Conservation (phyloP, 2,329 filamentous ascomycete genomes). For the Colletotrichum gloeosporioides region DNA sequence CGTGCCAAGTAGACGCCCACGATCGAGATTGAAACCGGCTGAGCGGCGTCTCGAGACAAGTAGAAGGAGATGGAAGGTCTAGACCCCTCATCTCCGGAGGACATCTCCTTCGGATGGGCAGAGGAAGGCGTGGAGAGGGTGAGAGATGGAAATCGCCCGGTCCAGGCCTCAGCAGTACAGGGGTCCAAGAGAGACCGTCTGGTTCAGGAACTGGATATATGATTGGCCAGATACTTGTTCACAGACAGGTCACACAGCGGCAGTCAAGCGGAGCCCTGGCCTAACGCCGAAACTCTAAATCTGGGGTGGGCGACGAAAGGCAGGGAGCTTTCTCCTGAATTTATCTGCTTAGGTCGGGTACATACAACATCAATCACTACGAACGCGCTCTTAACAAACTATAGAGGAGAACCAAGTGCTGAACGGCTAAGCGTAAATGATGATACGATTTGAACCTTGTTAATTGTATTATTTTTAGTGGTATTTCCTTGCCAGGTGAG, state of each 20-base stretch:
- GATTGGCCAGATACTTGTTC: neutral
- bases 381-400: neutral
- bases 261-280: neutral
- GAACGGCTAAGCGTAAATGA: neutral
- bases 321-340: neutral
- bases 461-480: neutral
- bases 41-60: neutral
- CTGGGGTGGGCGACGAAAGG: neutral
- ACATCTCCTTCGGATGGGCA: neutral
- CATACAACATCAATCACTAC: neutral
- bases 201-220: neutral
- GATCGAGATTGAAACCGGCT: neutral
- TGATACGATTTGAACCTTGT: too few relatives aligned
- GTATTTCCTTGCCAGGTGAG: neutral
- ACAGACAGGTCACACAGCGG: neutral
- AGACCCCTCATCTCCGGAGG: neutral
- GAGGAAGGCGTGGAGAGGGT: neutral
- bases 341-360: neutral
- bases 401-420: neutral
- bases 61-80: neutral
- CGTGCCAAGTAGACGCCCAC: neutral
- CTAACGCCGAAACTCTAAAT: neutral
- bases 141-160: neutral
- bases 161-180: neutral
- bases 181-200: neutral